Percentiles rank a stretch among this genome's conserved stretches.
Evolutionary conservation across 805 yeast genomes (phyloP).

Genomic region (Yarrowia phangngaensis): DNA sequence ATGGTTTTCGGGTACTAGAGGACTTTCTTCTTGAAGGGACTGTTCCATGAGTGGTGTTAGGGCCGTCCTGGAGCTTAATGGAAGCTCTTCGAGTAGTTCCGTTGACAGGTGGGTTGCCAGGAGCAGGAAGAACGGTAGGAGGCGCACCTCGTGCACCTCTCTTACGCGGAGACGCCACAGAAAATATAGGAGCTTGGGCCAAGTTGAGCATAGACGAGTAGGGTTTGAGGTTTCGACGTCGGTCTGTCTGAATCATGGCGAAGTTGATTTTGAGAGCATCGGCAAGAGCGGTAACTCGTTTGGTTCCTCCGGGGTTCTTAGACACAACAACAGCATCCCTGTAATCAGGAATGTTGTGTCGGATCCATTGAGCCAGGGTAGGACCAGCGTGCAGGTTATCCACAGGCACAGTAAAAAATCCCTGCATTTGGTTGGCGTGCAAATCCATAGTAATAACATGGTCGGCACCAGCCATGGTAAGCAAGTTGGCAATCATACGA

Average conservation of each 20-base stretch:
- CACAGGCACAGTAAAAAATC: conserved; percentile 94
- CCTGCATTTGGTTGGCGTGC: conserved; percentile 98
- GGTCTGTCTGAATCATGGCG: conserved; percentile 98
- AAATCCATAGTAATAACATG: conserved; percentile 97
- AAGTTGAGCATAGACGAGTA: conserved; percentile 24
- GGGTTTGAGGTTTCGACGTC: conserved; percentile 47
- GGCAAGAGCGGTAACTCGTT: conserved; percentile 96
- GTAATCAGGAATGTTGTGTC: conserved; percentile 81
- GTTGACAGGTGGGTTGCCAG: conserved; percentile 13
- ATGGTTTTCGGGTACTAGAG: conserved; percentile 23
- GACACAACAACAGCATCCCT: conserved; percentile 84
- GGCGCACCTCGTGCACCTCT: conserved; percentile 20
- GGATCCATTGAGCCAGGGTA: conserved; percentile 92
- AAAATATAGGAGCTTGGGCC: conserved; percentile 23
- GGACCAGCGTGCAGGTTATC: conserved; percentile 97
- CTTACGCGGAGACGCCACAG: conserved; percentile 24
- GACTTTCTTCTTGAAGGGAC: conserved; percentile 24
- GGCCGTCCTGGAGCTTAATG: conserved; percentile 24
- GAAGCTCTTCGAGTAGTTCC: conserved; percentile 22
- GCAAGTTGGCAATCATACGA: conserved; percentile 88
- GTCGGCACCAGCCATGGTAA: conserved; percentile 98
- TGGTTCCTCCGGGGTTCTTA: conserved; percentile 99
- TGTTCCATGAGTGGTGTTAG: conserved; percentile 24
- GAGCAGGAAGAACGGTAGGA: conserved; percentile 18
- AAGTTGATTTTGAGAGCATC: conserved; percentile 92